Percentiles rank a stretch among this genome's conserved stretches.
Conservation (phyloP, 148 eudicot species). For the Rhododendron williamsianum region DNA sequence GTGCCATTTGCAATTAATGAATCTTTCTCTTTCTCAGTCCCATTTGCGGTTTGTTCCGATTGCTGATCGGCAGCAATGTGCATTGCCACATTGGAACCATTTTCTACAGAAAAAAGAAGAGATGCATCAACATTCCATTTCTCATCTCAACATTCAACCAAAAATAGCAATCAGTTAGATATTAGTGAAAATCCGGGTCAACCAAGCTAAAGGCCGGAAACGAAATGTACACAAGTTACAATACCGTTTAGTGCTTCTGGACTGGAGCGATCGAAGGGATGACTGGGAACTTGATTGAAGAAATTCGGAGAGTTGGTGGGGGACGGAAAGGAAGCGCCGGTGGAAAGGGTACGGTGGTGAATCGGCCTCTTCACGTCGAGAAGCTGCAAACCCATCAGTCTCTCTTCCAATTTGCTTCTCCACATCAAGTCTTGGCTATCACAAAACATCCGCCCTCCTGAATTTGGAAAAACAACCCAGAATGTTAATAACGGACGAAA, state of each 20-base stretch:
- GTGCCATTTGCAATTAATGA: conserved; percentile 34
- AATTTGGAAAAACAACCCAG: not conserved
- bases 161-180: not conserved
- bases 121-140: not conserved
- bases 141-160: not conserved
- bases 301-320: conserved; percentile 50
- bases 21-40: conserved; percentile 57
- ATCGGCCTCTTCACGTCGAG: conserved; percentile 61
- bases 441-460: conserved; percentile 63
- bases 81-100: conserved; percentile 31
- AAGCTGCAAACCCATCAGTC: conserved; percentile 67
- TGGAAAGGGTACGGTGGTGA: conserved; percentile 57
- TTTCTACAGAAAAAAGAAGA: conserved; percentile 34
- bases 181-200: not conserved
- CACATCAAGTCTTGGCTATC: conserved; percentile 61
- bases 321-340: conserved; percentile 45
- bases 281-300: conserved; percentile 30
- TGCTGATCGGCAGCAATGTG: conserved; percentile 24
- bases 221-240: no score
- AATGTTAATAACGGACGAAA: not conserved
- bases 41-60: conserved; percentile 35
- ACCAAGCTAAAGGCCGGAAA: not conserved
- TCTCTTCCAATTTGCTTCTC: conserved; percentile 79
- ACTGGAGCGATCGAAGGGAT: conserved; percentile 42
- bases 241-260: conserved; percentile 50